Base-by-base conservation (phyloP, 257 asterid species). In the Solanum dulcamara region DNA sequence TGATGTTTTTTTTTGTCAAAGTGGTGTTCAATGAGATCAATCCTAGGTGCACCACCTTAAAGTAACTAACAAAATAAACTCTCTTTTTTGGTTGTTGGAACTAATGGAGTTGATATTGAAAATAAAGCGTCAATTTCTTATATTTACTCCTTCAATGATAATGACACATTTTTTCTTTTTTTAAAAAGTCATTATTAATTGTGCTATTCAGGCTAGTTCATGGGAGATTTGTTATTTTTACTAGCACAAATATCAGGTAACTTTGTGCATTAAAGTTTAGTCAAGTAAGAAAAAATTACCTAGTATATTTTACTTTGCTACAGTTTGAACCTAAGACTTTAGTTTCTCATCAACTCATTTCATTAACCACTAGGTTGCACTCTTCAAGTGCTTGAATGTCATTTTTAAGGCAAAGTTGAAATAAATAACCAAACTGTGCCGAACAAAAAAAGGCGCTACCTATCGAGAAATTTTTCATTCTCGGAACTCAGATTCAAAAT, bases 11-110 rank as follows among this genome's bases (percentile, higher is more conserved):
- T 42, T 84, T 55, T 70, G 26, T 71, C 86, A 84, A 71, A 35
- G 46, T 28, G 85, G 13, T 24, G 22, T 18, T 32, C 87, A 85
- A 80, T 80, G 28, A 80, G 81, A 60, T 80, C 2, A 85, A 80
- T 59, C 84, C 24, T 80, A 59, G 84, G 85, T 85, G 84, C 87
- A 71, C 72, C 57, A 33, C 57, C 46, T 57, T n/a, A 35, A 57
- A 81, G 85, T 53, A 59, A 38, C 74, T 81, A 35, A 81, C 55
- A 81, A 81, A n/a, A 35, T 12, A 40, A 40, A 30, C 48, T 30
- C 20, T n/a, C 0, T 12, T 40, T 72, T 72, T 72, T 40, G 2
- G 35, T 74, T 42, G 81, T 74, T 40, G 81, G 57, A 75, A 75
- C 15, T 74, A 74, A 74, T 44, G 7, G 81, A 75, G 38, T 75